Percentiles rank a stretch among this genome's conserved stretches.
Conservation (phyloP, 768 basidiomycete species). For the Pulveroboletus sp. region DNA sequence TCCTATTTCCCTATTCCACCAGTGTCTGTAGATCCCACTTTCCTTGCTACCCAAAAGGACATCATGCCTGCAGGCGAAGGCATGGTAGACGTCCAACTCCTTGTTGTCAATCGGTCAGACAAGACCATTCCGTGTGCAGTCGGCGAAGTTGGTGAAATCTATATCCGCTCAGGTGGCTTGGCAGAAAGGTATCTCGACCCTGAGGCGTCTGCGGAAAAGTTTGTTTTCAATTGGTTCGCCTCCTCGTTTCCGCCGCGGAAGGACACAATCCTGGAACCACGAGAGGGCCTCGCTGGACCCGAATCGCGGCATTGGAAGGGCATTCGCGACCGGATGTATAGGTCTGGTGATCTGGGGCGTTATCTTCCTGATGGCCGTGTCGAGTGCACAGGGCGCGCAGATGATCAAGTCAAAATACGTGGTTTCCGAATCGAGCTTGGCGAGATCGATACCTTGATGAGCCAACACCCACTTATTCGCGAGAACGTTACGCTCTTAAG, state of each 20-base stretch:
- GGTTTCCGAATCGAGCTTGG: slow-evolving; percentile 98
- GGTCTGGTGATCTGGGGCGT: slow-evolving; percentile 93
- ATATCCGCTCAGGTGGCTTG: slow-evolving; percentile 92
- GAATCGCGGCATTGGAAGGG: slow-evolving; percentile 90
- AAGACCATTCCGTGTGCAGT: slow-evolving; percentile 82
- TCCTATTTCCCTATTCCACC: slow-evolving; percentile 94
- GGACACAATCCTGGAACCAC: slow-evolving; percentile 72
- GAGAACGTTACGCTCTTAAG: slow-evolving; percentile 97
- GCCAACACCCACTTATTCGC: slow-evolving; percentile 87
- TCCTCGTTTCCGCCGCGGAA: slow-evolving; percentile 42
- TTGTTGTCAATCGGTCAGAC: slow-evolving; percentile 91
- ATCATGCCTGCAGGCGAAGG: slow-evolving; percentile 97
- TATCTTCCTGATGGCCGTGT: slow-evolving; percentile 91
- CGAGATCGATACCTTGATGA: slow-evolving; percentile 95
- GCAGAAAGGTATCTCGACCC: slow-evolving; percentile 92
- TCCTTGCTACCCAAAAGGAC: slow-evolving; percentile 92
- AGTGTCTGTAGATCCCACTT: slow-evolving; percentile 78
- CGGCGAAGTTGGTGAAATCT: slow-evolving; percentile 98
- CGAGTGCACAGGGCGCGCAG: slow-evolving; percentile 95
- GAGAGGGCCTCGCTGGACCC: slow-evolving; percentile 51
- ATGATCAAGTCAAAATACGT: slow-evolving; percentile 99
- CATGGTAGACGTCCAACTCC: slow-evolving; percentile 95
- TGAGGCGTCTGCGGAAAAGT: slow-evolving; percentile 83
- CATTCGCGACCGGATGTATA: slow-evolving; percentile 94
- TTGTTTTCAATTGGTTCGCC: slow-evolving; percentile 92